phyloP scores from a whole-genome alignment of 345 rosid species.

The Abelmoschus esculentus region DNA sequence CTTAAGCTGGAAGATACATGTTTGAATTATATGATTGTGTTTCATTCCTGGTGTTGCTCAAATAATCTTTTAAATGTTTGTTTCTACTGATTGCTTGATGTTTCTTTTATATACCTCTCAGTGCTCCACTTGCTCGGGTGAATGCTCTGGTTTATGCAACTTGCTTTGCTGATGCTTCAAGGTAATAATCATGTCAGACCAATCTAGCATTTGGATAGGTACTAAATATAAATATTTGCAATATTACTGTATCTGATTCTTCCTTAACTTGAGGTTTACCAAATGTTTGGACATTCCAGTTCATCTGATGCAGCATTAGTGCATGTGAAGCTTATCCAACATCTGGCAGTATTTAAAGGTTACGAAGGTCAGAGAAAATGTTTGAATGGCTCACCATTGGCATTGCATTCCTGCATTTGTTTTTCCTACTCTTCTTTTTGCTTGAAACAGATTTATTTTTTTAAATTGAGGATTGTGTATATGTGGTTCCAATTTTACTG shows the following conservation, averaged over 20 bases:
- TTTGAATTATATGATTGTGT: conserved; percentile 5
- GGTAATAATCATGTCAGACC: conserved; percentile 32
- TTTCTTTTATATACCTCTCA: conserved; percentile 21
- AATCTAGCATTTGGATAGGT: neutral
- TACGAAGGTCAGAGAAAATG: conserved; percentile 61
- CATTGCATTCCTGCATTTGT: conserved; percentile 8
- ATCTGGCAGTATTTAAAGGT: conserved; percentile 79
- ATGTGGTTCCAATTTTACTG: neutral
- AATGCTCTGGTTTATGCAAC: conserved; percentile 80
- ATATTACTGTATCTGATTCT: neutral
- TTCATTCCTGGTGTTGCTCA: neutral
- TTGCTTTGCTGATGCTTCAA: conserved; percentile 66
- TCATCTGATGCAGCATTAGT: conserved; percentile 84
- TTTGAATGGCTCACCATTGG: conserved; percentile 2
- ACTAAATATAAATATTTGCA: neutral
- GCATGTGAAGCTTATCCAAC: conserved; percentile 82
- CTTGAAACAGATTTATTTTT: neutral
- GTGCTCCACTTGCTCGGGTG: conserved; percentile 78
- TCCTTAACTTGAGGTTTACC: conserved; percentile 11
- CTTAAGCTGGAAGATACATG: neutral
- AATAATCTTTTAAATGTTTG: conserved; percentile 2
- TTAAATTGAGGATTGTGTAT: neutral
- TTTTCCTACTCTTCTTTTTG: neutral
- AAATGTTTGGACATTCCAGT: conserved; percentile 32
- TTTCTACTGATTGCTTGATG: neutral